These are phyloP conservation scores for Endotrypanum monterogeii DNA, from an alignment of 208 protist genomes.

Conservation along the genomic window DNA sequence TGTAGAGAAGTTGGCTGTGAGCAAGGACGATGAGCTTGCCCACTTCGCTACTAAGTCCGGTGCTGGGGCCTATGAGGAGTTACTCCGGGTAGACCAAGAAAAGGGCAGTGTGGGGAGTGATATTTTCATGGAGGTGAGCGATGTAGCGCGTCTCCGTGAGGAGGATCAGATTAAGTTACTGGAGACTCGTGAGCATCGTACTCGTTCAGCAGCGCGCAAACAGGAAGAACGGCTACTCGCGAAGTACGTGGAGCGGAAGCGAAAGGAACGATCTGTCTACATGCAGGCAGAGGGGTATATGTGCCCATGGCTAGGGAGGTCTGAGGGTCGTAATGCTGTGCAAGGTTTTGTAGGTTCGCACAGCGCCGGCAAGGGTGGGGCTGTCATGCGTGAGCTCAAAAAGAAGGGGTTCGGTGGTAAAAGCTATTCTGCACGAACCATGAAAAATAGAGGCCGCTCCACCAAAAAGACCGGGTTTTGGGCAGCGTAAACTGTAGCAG, in stretches of 20 bases:
- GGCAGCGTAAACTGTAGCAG: slow-evolving; percentile 57
- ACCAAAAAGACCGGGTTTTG: slow-evolving; percentile 86
- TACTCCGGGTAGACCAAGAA: slow-evolving; percentile 38
- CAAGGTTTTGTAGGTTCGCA: slow-evolving; percentile 29
- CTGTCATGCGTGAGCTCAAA: slow-evolving; percentile 73
- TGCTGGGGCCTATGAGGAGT: slow-evolving; percentile 67
- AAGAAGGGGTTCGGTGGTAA: slow-evolving; percentile 78
- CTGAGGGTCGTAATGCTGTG: slow-evolving; percentile 41
- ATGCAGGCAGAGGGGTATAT: slow-evolving; percentile 91
- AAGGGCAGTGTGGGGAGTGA: slow-evolving; percentile 21
- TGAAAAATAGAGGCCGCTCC: slow-evolving; percentile 69
- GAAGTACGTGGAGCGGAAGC: slow-evolving; percentile 72
- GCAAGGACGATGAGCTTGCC: slow-evolving; percentile 71
- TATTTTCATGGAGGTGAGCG: slow-evolving; percentile 51
- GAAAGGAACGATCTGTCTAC: slow-evolving; percentile 78
- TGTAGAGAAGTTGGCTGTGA: slow-evolving; percentile 52
- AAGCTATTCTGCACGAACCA: slow-evolving; percentile 80
- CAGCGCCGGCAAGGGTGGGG: slow-evolving; percentile 35
- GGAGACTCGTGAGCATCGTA: slow-evolving; percentile 14
- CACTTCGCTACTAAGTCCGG: slow-evolving; percentile 69
- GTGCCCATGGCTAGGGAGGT: slow-evolving; percentile 79
- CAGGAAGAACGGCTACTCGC: slow-evolving; percentile 53
- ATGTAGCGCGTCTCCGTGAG: slow-evolving; percentile 41
- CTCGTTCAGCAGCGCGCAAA: slow-evolving; percentile 42
- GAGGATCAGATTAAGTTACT: slow-evolving; percentile 28